Evolutionary conservation across 2,329 filamentous ascomycete species (phyloP).

Genomic region (Stagonosporopsis rhizophila): DNA sequence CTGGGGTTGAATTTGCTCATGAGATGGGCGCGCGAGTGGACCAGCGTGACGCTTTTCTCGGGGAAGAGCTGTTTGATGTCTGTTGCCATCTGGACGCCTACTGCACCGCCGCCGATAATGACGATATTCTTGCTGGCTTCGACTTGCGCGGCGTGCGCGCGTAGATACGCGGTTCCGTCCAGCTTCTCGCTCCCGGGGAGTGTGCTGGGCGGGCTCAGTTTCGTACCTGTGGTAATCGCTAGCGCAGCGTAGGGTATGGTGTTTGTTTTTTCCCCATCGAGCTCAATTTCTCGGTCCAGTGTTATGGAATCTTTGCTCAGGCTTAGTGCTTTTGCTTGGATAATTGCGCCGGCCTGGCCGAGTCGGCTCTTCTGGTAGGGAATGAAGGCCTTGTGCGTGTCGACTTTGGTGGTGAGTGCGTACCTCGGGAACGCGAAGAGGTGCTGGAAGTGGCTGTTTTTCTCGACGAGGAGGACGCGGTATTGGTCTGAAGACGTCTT

Average conservation of each 20-base stretch:
- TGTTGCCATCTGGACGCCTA: constrained; percentile 67
- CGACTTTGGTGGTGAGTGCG: constrained; percentile 59
- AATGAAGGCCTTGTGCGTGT: constrained; percentile 67
- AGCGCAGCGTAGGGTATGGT: constrained; percentile 58
- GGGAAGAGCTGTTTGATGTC: constrained; percentile 66
- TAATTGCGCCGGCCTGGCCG: constrained; percentile 5
- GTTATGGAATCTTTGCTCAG: constrained; percentile 51
- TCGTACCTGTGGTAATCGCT: constrained; percentile 64
- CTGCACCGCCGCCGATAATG: constrained; percentile 64
- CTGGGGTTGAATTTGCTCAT: constrained; percentile 57
- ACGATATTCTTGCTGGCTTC: constrained; percentile 55
- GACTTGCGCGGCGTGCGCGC: constrained; percentile 60
- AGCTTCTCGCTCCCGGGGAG: constrained; percentile 14
- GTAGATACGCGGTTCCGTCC: constrained; percentile 31
- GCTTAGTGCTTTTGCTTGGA: constrained; percentile 53
- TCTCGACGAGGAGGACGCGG: constrained; percentile 64
- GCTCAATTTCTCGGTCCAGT: constrained; percentile 41
- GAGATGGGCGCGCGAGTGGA: constrained; percentile 63
- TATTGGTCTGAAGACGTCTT: constrained; percentile 44
- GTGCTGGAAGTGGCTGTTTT: constrained; percentile 67
- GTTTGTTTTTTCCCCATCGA: constrained; percentile 53
- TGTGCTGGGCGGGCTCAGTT: constrained; percentile 29
- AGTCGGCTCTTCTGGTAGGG: constrained; percentile 57
- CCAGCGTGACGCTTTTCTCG: constrained; percentile 62
- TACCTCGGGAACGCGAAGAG: constrained; percentile 67